Evolutionary conservation across 176 grass and related monocot genomes (phyloP).

Genomic region (Carex scoparia): DNA sequence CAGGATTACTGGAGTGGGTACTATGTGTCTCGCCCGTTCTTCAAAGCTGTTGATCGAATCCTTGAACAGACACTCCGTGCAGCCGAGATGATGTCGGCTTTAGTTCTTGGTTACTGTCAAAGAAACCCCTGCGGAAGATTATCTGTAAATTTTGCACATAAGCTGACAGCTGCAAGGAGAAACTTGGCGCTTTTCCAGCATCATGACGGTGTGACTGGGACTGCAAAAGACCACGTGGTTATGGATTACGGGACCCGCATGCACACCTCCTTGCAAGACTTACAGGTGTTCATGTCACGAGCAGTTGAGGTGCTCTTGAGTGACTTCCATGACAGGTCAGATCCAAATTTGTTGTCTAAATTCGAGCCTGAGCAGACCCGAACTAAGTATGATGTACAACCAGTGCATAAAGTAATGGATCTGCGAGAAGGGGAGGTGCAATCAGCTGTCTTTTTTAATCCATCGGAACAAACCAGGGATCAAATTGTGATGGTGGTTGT

Average conservation of each 20-base stretch:
- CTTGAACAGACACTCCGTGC: slow-evolving; percentile 89
- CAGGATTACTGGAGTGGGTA: slow-evolving; percentile 99
- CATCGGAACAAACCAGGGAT: slow-evolving; percentile 87
- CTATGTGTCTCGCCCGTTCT: slow-evolving; percentile 94
- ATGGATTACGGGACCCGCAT: slow-evolving; percentile 89
- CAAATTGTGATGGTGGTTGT: slow-evolving; percentile 91
- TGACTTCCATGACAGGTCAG: slow-evolving; percentile 74
- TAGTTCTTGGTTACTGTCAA: slow-evolving; percentile 94
- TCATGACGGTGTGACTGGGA: slow-evolving; percentile 97
- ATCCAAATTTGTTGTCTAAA: slow-evolving; percentile 67
- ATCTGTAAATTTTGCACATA: slow-evolving; percentile 75
- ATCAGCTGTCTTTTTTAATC: slow-evolving; percentile 68
- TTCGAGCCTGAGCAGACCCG: slow-evolving; percentile 74
- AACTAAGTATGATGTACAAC: slow-evolving; percentile 87
- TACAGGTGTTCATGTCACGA: slow-evolving; percentile 87
- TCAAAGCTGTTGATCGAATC: slow-evolving; percentile 92
- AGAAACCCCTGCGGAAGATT: slow-evolving; percentile 68
- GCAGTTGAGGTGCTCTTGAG: slow-evolving; percentile 76
- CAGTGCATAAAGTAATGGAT: slow-evolving; percentile 56
- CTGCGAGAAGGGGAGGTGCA: slow-evolving; percentile 46
- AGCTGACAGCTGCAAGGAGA: slow-evolving; percentile 90
- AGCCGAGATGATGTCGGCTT: slow-evolving; percentile 78
- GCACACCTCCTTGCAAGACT: slow-evolving; percentile 86
- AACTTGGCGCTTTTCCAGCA: slow-evolving; percentile 98
- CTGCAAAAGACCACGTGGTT: slow-evolving; percentile 94